Evolutionary conservation across 1,284 basidiomycete genomes (phyloP), one percentile per base, ranked within the genome.

Genomic region (Stereum hirsutum): DNA sequence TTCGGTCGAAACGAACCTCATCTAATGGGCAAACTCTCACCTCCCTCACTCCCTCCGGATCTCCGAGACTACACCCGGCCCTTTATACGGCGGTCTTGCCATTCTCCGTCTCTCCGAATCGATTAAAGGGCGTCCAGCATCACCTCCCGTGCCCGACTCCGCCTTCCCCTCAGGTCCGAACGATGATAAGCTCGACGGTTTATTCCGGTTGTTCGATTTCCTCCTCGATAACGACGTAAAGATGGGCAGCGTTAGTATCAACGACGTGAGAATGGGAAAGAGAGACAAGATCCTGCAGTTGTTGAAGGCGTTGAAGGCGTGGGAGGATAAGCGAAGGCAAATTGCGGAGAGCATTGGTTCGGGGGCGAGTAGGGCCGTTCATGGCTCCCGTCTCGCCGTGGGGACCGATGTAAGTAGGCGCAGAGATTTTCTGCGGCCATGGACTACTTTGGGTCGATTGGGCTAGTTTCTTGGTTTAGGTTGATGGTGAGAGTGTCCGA

Each of bases 181-280:
- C 45, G 85, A 90, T 53, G 85, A 89, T 51, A 85, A 80, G 53
- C 68, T 94, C n/a, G 89, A 93, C 41, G 90, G 90, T 12, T 69
- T 95, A 32, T 92, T 95, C 68, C 74, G 78, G 46, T 68, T 93
- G 47, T 91, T 92, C 63, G 90, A 94, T 62, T 90, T 89, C 60
- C 63, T 94, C 42, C 74, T 93, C 33, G 89, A 92, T 54, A 87
- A 89, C 49, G 89, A 89, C 43, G 79, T 94, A 45, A 86, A 86
- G 63, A 87, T 92, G 68, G 90, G 85, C 8, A 79, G 74, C 49
- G 83, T 94, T 26, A 92, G 87, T 54, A 91, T 95, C 63, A 93
- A 93, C 57, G 92, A 95, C 60, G 72, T 96, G 35, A 70, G 87
- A 42, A 75, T 77, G 48, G 89, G 86, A 31, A 87, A 85, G 58